phyloP scores from a whole-genome alignment of 208 protist genomes.

The Crithidia thermophila region DNA sequence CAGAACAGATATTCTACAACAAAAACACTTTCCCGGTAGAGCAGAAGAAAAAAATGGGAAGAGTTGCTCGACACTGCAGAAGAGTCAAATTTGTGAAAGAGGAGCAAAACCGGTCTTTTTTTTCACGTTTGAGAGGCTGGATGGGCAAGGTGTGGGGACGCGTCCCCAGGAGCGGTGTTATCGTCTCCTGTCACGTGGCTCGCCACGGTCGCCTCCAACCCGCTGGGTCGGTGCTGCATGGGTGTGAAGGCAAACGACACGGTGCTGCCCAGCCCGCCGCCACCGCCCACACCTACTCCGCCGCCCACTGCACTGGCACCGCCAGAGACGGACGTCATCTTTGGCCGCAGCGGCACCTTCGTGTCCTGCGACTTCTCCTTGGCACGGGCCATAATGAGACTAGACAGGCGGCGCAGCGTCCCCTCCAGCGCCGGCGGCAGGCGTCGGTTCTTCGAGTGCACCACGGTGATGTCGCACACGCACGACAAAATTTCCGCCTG shows the following conservation, averaged over 20 bases:
- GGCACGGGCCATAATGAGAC: slow-evolving; percentile 33
- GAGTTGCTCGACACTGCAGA: not conserved
- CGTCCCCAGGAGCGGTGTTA: not conserved
- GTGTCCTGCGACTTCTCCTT: not conserved
- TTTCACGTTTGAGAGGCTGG: too few relatives aligned
- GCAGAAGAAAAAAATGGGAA: not conserved
- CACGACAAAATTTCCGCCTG: slow-evolving; percentile 52
- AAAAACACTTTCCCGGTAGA: too few relatives aligned
- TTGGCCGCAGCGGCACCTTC: slow-evolving; percentile 25
- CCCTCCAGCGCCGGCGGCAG: slow-evolving; percentile 43
- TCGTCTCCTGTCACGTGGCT: not conserved
- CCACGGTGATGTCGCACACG: slow-evolving; percentile 75
- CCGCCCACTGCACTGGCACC: slow-evolving; percentile 4
- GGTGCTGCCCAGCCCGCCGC: slow-evolving; percentile 4
- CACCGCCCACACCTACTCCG: slow-evolving; percentile 7
- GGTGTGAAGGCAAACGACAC: slow-evolving; percentile 8
- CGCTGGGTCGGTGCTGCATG: not conserved
- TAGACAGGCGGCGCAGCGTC: slow-evolving; percentile 49
- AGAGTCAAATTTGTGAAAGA: not conserved
- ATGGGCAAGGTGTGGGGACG: too few relatives aligned
- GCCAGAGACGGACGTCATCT: slow-evolving; percentile 13
- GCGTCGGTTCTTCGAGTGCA: slow-evolving; percentile 50
- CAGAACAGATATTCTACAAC: too few relatives aligned
- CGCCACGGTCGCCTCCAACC: slow-evolving; percentile 10
- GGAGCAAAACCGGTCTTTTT: too few relatives aligned